These are phyloP conservation scores for Hypoxylon sp. DNA, from an alignment of 2,329 filamentous ascomycete genomes.

Conservation along the genomic window DNA sequence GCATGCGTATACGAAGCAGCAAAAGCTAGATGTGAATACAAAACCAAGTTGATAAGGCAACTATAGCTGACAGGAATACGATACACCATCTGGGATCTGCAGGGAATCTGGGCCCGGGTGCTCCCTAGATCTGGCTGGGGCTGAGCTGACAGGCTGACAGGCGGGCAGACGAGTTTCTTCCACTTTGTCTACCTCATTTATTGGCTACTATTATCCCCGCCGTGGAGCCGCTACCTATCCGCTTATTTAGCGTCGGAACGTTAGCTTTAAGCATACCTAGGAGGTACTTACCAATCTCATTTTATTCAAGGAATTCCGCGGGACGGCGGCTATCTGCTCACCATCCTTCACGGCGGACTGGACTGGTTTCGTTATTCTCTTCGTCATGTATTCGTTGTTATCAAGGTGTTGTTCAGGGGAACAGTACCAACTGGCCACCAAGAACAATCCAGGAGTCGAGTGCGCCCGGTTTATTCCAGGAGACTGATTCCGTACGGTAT, in stretches of 20 bases:
- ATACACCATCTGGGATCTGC: conserved; percentile 31
- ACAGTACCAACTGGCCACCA: background rate
- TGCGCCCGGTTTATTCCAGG: background rate
- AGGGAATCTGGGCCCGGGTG: conserved; percentile 24
- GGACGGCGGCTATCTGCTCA: background rate
- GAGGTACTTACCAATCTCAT: no score
- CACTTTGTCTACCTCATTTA: background rate
- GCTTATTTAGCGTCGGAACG: conserved; percentile 12
- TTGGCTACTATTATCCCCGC: conserved; percentile 14
- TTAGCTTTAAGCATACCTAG: background rate
- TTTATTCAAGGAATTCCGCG: no score
- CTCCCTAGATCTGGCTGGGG: conserved; percentile 9
- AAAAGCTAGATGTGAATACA: background rate
- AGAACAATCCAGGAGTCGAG: background rate
- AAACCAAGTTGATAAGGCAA: background rate
- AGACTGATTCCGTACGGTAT: background rate
- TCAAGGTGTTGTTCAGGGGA: background rate
- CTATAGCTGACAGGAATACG: conserved; percentile 8
- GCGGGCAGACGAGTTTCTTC: conserved; percentile 3
- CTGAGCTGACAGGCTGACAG: conserved; percentile 16
- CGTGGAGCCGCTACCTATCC: background rate
- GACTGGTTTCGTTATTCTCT: background rate
- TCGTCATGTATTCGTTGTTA: background rate
- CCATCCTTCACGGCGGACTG: background rate
- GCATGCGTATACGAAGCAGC: background rate